Evolutionary conservation across 164 flowering plant genomes (phyloP).

Genomic region (Aristolochia contorta): DNA sequence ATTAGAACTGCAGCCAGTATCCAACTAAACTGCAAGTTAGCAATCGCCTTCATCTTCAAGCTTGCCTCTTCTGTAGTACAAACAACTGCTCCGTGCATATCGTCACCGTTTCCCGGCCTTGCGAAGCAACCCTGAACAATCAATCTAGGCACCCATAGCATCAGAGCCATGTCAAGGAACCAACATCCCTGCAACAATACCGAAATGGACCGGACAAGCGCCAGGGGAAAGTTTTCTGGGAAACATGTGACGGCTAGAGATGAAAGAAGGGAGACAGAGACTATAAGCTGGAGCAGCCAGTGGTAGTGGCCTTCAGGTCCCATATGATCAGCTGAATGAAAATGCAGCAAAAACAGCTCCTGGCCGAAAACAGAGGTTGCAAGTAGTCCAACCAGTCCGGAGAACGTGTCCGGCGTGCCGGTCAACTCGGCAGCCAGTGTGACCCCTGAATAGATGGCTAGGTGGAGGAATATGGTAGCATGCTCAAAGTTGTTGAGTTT

Average conservation of each 20-base stretch:
- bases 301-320: constrained; percentile 57
- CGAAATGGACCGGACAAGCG: constrained; percentile 61
- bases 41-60: constrained; percentile 52
- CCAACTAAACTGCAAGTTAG: constrained; percentile 63
- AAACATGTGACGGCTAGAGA: constrained; percentile 44
- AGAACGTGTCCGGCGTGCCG: constrained; percentile 7
- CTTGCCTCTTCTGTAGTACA: constrained; percentile 38
- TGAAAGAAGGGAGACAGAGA: constrained; percentile 31
- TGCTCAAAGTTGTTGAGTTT: constrained; percentile 39
- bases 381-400: constrained; percentile 34
- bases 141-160: constrained; percentile 62
- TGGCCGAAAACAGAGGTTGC: constrained; percentile 54
- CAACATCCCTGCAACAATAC: constrained; percentile 67
- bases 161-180: constrained; percentile 63
- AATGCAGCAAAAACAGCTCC: constrained; percentile 58
- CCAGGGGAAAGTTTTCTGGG: constrained; percentile 45
- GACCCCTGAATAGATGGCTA: constrained; percentile 19
- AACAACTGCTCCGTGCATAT: constrained; percentile 36
- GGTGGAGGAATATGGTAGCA: constrained; percentile 21
- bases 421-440: constrained; percentile 25
- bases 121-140: constrained; percentile 54
- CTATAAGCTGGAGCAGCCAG: constrained; percentile 32
- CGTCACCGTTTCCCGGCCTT: constrained; percentile 34
- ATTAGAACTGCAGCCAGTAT: constrained; percentile 26
- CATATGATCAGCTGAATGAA: constrained; percentile 49